phyloP scores from a whole-genome alignment of 495 filamentous ascomycete species.

The Tirmania nivea region DNA sequence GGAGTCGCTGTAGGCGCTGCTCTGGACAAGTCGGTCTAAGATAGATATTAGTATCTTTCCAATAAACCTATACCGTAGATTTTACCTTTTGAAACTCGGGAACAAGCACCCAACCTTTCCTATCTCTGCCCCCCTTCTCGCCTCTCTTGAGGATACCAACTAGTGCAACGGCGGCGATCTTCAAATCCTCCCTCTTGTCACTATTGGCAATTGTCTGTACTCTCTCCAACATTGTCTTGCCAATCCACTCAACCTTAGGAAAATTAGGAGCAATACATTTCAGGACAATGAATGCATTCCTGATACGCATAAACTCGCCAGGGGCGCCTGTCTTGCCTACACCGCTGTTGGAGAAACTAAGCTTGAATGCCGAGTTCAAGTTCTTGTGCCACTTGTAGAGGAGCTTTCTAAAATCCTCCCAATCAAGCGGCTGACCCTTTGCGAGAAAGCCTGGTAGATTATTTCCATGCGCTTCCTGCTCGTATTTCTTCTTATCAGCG shows the following conservation, averaged over 20 bases:
- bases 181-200: conserved; percentile 66
- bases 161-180: conserved; percentile 68
- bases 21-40: conserved; percentile 7
- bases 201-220: conserved; percentile 44
- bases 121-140: conserved; percentile 20
- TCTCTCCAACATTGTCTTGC: conserved; percentile 41
- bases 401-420: conserved; percentile 64
- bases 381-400: conserved; percentile 78
- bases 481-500: conserved; percentile 47
- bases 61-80: conserved; percentile 11
- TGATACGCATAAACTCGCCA: conserved; percentile 86
- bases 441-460: conserved; percentile 39
- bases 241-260: conserved; percentile 77
- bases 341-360: conserved; percentile 43
- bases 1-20: conserved; percentile 23
- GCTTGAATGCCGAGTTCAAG: conserved; percentile 50
- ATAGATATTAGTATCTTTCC: conserved; percentile 1
- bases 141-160: conserved; percentile 61
- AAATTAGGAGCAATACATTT: conserved; percentile 59
- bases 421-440: conserved; percentile 32
- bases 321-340: neutral
- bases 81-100: conserved; percentile 18
- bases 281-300: conserved; percentile 81
- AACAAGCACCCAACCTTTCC: conserved; percentile 55
- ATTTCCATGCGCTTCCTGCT: conserved; percentile 53